Percentiles rank a stretch among this genome's conserved stretches.
phyloP scores from a whole-genome alignment of 352 stramenopile species.

The Phytophthora vignae region DNA sequence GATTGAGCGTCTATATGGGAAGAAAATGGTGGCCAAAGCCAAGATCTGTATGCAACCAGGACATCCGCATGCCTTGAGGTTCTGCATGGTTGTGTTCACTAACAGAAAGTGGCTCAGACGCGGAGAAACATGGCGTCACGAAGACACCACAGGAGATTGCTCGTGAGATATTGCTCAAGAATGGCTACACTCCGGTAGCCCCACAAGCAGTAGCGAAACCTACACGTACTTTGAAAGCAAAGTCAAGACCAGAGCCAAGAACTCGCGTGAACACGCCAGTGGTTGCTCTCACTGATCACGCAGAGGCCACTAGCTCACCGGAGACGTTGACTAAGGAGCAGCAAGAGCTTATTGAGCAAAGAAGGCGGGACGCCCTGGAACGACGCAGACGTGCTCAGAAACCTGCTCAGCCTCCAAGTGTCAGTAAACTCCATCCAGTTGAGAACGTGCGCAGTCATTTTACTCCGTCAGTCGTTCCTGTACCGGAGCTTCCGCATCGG shows the following conservation, averaged over 20 bases:
- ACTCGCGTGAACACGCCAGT: neutral
- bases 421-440: constrained; percentile 9
- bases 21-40: constrained; percentile 76
- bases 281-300: constrained; percentile 11
- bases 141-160: constrained; percentile 75
- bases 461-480: constrained; percentile 3
- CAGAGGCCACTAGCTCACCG: constrained; percentile 25
- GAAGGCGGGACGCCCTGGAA: constrained; percentile 63
- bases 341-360: constrained; percentile 57
- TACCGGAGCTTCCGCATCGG: neutral
- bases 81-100: neutral
- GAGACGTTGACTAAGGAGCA: constrained; percentile 65
- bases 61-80: neutral
- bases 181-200: constrained; percentile 51
- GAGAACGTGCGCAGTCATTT: neutral
- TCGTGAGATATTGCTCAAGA: constrained; percentile 66
- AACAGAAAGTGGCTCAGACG: constrained; percentile 41
- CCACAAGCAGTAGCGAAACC: constrained; percentile 1
- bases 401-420: constrained; percentile 6
- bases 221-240: neutral
- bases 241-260: neutral
- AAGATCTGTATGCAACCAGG: constrained; percentile 55
- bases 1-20: constrained; percentile 70
- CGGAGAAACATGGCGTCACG: constrained; percentile 50
- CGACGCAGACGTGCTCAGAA: constrained; percentile 45